Evolutionary conservation across 345 rosid species (phyloP).

Genomic region (Linum lewisii): DNA sequence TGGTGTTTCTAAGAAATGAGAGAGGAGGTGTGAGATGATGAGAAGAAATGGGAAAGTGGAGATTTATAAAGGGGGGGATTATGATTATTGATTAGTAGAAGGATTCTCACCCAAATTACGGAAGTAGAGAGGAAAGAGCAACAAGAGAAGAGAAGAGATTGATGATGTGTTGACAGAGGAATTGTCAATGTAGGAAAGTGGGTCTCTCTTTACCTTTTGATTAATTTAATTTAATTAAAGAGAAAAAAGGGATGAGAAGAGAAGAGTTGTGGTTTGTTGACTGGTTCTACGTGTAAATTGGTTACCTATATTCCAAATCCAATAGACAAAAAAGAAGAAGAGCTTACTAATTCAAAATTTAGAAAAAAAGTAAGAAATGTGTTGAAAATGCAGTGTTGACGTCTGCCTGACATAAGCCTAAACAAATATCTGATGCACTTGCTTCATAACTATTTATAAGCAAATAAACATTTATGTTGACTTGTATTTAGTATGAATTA

Average conservation of each 20-base stretch:
- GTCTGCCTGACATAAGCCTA: neutral
- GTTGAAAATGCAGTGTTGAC: neutral
- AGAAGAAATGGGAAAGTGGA: neutral
- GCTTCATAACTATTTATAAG: neutral
- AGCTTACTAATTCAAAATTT: too few species aligned
- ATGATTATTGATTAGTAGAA: neutral
- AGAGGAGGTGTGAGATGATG: neutral
- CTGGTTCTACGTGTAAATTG: neutral
- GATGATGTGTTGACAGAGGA: neutral
- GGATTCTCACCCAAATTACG: neutral
- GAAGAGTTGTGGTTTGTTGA: neutral
- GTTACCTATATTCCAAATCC: neutral
- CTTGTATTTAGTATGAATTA: too few species aligned
- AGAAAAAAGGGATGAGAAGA: neutral
- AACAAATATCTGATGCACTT: too few species aligned
- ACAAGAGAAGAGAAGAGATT: too few species aligned
- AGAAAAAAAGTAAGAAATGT: too few species aligned
- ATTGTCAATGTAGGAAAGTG: neutral
- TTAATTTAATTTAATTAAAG: too few species aligned
- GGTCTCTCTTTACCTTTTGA: neutral
- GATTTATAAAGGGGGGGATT: neutral
- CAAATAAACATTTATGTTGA: too few species aligned
- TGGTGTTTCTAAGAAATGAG: neutral
- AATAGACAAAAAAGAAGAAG: too few species aligned
- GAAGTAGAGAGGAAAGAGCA: neutral